phyloP scores from a whole-genome alignment of 345 rosid species.

The Adansonia digitata region DNA sequence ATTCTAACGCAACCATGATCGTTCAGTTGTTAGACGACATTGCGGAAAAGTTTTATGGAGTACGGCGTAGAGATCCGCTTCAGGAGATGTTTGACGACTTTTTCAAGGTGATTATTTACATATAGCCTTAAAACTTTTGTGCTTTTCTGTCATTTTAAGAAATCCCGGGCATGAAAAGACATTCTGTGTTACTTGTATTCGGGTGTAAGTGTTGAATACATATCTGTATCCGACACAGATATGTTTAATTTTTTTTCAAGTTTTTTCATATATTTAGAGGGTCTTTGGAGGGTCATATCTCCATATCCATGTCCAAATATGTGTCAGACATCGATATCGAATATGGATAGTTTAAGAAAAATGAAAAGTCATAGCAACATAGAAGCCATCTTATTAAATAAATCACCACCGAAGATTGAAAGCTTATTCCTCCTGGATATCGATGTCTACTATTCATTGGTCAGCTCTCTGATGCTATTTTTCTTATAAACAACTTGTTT shows the following conservation, averaged over 20 bases:
- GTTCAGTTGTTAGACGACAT: constrained; percentile 72
- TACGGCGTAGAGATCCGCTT: constrained; percentile 73
- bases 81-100: constrained; percentile 90
- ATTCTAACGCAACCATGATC: neutral
- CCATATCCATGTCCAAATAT: too few relatives aligned
- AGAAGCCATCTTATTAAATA: neutral
- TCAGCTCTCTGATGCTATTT: neutral
- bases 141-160: neutral
- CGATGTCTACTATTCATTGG: neutral
- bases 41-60: constrained; percentile 81
- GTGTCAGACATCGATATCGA: too few relatives aligned
- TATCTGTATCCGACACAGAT: too few relatives aligned
- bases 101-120: constrained; percentile 22
- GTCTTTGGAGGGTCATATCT: too few relatives aligned
- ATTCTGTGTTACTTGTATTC: too few relatives aligned
- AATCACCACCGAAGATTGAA: constrained; percentile 20
- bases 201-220: too few relatives aligned
- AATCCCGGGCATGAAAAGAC: neutral
- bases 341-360: too few relatives aligned
- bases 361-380: too few relatives aligned
- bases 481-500: neutral
- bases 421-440: constrained; percentile 4
- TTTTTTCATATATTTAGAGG: too few relatives aligned
- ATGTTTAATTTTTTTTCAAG: too few relatives aligned
- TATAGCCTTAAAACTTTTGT: neutral